Base-by-base conservation (phyloP, 805 yeast species). In the Candida saitoana region DNA sequence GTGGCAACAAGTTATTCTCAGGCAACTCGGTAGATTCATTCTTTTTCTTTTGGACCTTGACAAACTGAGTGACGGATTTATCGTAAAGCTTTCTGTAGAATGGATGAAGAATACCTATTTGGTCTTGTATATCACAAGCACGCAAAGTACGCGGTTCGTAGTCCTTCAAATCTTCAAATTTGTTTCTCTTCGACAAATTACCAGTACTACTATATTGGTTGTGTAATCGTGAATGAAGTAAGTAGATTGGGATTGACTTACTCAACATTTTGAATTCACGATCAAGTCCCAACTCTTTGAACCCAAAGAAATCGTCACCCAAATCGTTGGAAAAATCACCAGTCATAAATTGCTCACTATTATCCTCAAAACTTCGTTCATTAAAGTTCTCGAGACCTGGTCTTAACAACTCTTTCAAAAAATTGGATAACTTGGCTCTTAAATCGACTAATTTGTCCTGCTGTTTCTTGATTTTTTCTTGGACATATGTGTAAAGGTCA, bases 221-320 rank as follows among this genome's bases (percentile, higher is more conserved):
- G 36, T 81, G 80, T 37, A 86, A 71, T 45, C 84, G 73, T 6
- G 95, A 80, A 51, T 88, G 96, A 29, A 93, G 68, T 43, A 93
- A 68, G 61, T 91, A 96, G 34, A 95, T 70, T 2, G 99, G 99
- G 19, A 93, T 88, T 0, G 96, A 79, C 2, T 90, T 76, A 20
- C 90, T 84, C 38, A 89, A 64, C 57, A 91, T 69, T 8, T 91
- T 90, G 59, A 88, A 84, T 60, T 93, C 99, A 54, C 84, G 87
- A 55, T 91, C 98, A 40, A 93, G 67, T 0, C 99, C 99, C 37
- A 93, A 70, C 50, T 91, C 98, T 57, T 78, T 85, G 71, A 93
- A 95, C 0, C 99, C 99, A 67, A 95, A 95, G 74, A 90, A 93
- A 65, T 93, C 99, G 54, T 91, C 99, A 5, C 98, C 99, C 30